Conservation (phyloP, 2,329 filamentous ascomycete genomes). For the Sporothrix phasma region DNA sequence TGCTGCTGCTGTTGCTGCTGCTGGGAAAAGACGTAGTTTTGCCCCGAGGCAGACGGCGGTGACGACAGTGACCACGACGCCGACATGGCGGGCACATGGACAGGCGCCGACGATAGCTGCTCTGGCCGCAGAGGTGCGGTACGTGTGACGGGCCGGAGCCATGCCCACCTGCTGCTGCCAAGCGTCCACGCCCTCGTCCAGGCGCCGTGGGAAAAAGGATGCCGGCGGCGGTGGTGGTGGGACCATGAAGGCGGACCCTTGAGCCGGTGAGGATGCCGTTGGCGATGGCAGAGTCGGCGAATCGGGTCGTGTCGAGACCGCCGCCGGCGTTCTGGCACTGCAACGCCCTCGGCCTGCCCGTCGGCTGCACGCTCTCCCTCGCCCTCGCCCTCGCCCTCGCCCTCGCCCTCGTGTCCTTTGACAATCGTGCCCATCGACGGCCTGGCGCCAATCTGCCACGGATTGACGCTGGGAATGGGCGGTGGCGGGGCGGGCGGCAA, state of each 20-base stretch:
- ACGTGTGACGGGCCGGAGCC: neutral
- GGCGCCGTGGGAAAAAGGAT: neutral
- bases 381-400: neutral
- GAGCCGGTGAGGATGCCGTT: neutral
- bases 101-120: neutral
- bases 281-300: constrained; percentile 19
- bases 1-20: neutral
- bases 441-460: constrained; percentile 19
- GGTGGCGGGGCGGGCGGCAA: constrained; percentile 13
- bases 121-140: neutral
- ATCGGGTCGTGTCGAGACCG: constrained; percentile 18
- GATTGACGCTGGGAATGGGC: constrained; percentile 15
- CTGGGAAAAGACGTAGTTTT: neutral
- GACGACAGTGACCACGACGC: constrained; percentile 3
- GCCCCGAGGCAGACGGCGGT: neutral
- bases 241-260: neutral
- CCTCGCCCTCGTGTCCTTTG: constrained; percentile 12
- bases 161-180: constrained; percentile 6
- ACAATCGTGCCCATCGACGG: constrained; percentile 16
- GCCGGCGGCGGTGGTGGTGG: neutral
- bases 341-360: neutral
- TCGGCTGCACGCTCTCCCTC: neutral
- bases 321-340: constrained; percentile 13
- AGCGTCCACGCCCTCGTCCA: constrained; percentile 13
- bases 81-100: neutral